These are phyloP conservation scores for Cupressus sempervirens DNA, from an alignment of 75 land plant species.

Conservation along the genomic window DNA sequence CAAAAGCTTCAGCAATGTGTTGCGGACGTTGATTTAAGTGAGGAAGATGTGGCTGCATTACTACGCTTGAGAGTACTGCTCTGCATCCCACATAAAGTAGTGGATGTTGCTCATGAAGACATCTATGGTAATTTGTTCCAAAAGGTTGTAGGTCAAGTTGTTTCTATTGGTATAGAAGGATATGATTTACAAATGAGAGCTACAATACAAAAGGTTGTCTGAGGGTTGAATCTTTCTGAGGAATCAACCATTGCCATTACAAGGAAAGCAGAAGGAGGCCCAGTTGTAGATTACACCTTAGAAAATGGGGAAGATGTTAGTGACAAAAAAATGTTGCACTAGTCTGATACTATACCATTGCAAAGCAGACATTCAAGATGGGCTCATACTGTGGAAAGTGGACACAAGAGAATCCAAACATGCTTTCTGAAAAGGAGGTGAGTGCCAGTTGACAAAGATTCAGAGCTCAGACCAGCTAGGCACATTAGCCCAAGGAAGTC, in stretches of 20 bases:
- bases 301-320: too few species aligned
- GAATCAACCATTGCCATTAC: conserved; percentile 88
- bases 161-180: conserved; percentile 83
- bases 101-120: conserved; percentile 83
- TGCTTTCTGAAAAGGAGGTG: too few species aligned
- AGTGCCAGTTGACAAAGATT: too few species aligned
- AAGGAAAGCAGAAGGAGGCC: conserved; percentile 78
- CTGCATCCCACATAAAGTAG: conserved; percentile 82
- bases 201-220: conserved; percentile 69
- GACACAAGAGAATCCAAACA: too few species aligned
- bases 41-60: conserved; percentile 69
- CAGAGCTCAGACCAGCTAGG: too few species aligned
- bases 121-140: conserved; percentile 90
- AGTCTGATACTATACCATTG: too few species aligned
- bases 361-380: too few species aligned
- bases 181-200: conserved; percentile 72
- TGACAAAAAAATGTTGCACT: too few species aligned
- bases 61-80: conserved; percentile 69
- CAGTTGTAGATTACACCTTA: too few species aligned
- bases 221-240: conserved; percentile 76
- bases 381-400: too few species aligned
- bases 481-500: too few species aligned
- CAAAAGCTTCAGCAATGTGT: conserved; percentile 89
- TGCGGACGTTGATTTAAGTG: conserved; percentile 72
- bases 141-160: conserved; percentile 98